A percentile compares a stretch with the other conserved stretches of the same genome.
These are phyloP conservation scores for Rhizomucor pusillus DNA, from an alignment of 371 early-diverging fungal species.

Conservation along the genomic window DNA sequence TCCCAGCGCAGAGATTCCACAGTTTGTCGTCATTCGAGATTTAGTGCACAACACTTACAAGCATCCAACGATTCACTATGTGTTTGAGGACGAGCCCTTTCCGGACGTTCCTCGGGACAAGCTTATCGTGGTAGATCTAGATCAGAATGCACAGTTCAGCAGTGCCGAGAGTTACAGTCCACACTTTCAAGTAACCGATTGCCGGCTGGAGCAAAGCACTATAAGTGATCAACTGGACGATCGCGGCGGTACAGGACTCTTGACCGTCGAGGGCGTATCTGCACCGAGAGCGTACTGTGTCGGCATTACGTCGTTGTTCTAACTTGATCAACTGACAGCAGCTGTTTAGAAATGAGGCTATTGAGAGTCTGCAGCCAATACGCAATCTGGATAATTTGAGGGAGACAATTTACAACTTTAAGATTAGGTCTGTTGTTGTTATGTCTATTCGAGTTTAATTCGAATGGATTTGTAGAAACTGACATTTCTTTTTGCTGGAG, in stretches of 20 bases:
- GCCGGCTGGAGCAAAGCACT: conserved; percentile 39
- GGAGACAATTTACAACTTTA: conserved; percentile 32
- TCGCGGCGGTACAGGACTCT: conserved; percentile 13
- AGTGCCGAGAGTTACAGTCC: conserved; percentile 46
- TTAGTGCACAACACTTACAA: conserved; percentile 43
- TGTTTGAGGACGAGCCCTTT: conserved; percentile 54
- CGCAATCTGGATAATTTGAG: conserved; percentile 27
- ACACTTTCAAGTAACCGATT: conserved; percentile 50
- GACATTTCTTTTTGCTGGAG: conserved; percentile 1
- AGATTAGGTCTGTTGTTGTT: conserved; percentile 17
- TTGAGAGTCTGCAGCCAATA: conserved; percentile 31
- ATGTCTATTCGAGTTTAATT: too few relatives aligned
- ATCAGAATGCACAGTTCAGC: conserved; percentile 29
- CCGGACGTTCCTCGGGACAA: conserved; percentile 47
- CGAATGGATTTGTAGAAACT: conserved; percentile 4
- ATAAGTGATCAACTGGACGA: conserved; percentile 36
- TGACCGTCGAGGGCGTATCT: conserved; percentile 44
- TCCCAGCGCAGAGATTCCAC: conserved; percentile 34
- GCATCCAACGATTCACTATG: conserved; percentile 54
- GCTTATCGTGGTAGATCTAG: conserved; percentile 49
- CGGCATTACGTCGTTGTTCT: background rate
- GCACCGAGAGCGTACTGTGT: conserved; percentile 29
- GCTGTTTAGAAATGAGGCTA: conserved; percentile 25
- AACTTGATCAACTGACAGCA: background rate
- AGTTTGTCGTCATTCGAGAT: conserved; percentile 55